phyloP scores from a whole-genome alignment of 208 protist species.

The Crithidia thermophila region DNA sequence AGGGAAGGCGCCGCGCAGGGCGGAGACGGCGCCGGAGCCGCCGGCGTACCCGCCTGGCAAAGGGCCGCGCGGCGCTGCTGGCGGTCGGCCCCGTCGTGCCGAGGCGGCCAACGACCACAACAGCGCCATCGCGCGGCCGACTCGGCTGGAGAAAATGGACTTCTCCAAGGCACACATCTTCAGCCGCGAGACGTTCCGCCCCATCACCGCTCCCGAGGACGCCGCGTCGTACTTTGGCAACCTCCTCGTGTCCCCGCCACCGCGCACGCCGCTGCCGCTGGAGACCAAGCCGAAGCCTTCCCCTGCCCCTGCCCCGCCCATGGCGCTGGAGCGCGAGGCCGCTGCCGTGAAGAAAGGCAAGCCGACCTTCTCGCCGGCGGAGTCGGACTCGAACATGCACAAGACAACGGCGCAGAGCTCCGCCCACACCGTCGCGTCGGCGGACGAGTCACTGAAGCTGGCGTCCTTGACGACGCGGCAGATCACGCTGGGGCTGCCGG shows the following conservation, averaged over 20 bases:
- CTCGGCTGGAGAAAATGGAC: conserved; percentile 41
- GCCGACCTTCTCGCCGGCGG: neutral
- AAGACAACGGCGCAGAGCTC: conserved; percentile 8
- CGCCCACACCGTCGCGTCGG: conserved; percentile 21
- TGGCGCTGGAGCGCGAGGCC: neutral
- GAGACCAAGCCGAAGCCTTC: conserved; percentile 1
- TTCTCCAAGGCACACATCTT: conserved; percentile 69
- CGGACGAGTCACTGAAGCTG: conserved; percentile 68
- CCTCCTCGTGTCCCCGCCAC: conserved; percentile 11
- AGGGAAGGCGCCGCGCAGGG: conserved; percentile 41
- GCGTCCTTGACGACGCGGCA: conserved; percentile 68
- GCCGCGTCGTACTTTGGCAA: conserved; percentile 19
- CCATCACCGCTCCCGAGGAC: conserved; percentile 70
- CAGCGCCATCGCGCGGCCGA: conserved; percentile 11
- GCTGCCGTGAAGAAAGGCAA: conserved; percentile 2
- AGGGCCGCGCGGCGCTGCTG: conserved; percentile 10
- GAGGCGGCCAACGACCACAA: neutral
- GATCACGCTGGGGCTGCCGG: conserved; percentile 48
- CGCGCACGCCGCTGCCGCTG: conserved; percentile 14
- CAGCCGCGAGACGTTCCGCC: conserved; percentile 55
- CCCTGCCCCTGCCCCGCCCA: neutral
- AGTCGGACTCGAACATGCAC: neutral
- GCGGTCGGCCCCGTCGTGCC: conserved; percentile 1
- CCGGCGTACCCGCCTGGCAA: conserved; percentile 13
- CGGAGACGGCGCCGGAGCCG: conserved; percentile 80